These are phyloP conservation scores for Amoeboaphelidium protococcarum DNA, from an alignment of 371 early-diverging fungal genomes.

Conservation along the genomic window DNA sequence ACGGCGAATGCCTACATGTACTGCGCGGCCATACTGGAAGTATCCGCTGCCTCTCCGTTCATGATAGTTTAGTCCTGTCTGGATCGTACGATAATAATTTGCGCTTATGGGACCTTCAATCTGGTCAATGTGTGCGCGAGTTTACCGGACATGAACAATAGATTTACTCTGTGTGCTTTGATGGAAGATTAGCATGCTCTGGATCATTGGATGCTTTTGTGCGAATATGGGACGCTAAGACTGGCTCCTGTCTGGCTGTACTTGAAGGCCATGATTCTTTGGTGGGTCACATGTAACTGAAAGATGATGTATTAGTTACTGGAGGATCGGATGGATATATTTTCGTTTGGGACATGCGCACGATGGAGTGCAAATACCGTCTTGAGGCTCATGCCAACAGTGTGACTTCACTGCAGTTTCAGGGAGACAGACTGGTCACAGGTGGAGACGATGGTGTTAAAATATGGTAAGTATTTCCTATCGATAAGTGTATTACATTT, in stretches of 20 bases:
- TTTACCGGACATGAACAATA: conserved; percentile 19
- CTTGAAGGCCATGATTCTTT: background rate
- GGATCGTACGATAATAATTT: conserved; percentile 18
- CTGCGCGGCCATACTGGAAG: conserved; percentile 3
- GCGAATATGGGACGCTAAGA: conserved; percentile 35
- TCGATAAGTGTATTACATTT: too few species aligned
- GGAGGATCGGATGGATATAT: conserved; percentile 9
- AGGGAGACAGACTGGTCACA: background rate
- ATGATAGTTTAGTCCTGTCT: conserved; percentile 8
- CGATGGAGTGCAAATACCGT: background rate
- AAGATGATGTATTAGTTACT: conserved; percentile 5
- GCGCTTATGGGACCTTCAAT: conserved; percentile 14
- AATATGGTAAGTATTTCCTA: background rate
- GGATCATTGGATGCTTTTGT: conserved; percentile 49
- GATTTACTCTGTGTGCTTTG: conserved; percentile 35
- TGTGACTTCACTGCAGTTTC: background rate
- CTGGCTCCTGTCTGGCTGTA: conserved; percentile 14
- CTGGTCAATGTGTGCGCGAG: background rate
- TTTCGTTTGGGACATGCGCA: conserved; percentile 8
- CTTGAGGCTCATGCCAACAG: background rate
- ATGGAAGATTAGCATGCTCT: conserved; percentile 32
- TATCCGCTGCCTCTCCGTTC: conserved; percentile 13
- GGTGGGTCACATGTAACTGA: background rate
- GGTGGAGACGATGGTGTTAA: background rate
- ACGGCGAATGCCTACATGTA: conserved; percentile 1